Base-by-base conservation (phyloP, 169 alveolate genomes). In the Plasmodium coatneyi region DNA sequence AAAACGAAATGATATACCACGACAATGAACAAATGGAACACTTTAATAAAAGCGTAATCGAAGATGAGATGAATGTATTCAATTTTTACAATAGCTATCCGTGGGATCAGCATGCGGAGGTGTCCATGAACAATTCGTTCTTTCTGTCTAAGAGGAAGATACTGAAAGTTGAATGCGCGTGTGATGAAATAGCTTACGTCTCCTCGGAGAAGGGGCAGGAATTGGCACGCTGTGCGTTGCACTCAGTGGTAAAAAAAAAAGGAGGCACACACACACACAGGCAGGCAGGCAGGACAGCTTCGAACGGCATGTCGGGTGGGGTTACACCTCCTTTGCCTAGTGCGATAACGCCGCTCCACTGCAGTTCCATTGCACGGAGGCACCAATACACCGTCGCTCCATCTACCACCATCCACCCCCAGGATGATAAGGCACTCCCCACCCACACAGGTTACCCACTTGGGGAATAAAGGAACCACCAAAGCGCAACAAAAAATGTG, bases 1-100 rank as follows among this genome's bases (percentile, higher is more conserved):
- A 34, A 74, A 74, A 56, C 30, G 93, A 84, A 46, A 84, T 84
- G n/a, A 49, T 84, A 52, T 84, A 84, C 54, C 93, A 84, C 76
- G 93, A 84, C 22, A 84, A 84, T 52, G 46, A 52, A n/a, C 30
- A 84, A 72, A 74, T 84, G 79, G 49, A 84, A 12, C 25, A 7
- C 16, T 84, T 84, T 28, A 84, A 84, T 52, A 84, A 84, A 84
- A 84, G 30, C 56, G 5, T 84, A 84, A 72, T 84, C 60, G 80
- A 84, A 72, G 93, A 84, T 36, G 79, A 54, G 28, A 9, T 84
- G 34, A 84, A 84, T 76, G 43, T 84, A 39, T 84, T 10, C 28
- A 74, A 74, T 32, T 84, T 84, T 84, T 74, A 76, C 54, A 16
- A 84, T 3, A 66, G 12, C 9, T 84, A 84, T 72, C 93, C 93